Conservation (phyloP, 768 basidiomycete species). For the Hebeloma cylindrosporum region DNA sequence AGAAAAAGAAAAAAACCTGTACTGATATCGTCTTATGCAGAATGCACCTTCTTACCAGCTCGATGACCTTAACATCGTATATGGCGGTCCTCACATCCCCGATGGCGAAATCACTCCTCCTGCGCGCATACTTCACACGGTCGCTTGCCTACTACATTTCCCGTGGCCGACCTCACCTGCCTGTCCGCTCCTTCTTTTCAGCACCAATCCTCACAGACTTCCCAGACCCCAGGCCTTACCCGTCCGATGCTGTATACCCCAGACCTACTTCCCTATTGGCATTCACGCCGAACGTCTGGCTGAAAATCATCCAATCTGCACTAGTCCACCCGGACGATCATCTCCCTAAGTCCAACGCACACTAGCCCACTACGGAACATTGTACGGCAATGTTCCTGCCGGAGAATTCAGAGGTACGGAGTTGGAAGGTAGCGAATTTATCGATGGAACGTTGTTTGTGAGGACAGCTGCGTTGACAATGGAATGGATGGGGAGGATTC, state of each 20-base stretch:
- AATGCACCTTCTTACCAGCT: slow-evolving; percentile 18
- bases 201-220: slow-evolving; percentile 13
- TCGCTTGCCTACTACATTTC: slow-evolving; percentile 29
- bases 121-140: slow-evolving; percentile 15
- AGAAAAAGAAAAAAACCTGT: neutral
- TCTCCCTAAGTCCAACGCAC: slow-evolving; percentile 50
- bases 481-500: slow-evolving; percentile 27
- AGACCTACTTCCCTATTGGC: slow-evolving; percentile 13
- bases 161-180: slow-evolving; percentile 33
- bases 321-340: slow-evolving; percentile 39
- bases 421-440: slow-evolving; percentile 26
- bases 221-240: slow-evolving; percentile 16
- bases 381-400: slow-evolving; percentile 39
- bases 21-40: slow-evolving; percentile 3
- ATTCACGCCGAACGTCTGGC: slow-evolving; percentile 38
- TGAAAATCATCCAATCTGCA: slow-evolving; percentile 37
- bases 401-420: slow-evolving; percentile 17
- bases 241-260: slow-evolving; percentile 10
- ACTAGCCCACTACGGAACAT: slow-evolving; percentile 43
- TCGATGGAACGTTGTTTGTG: slow-evolving; percentile 59
- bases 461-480: slow-evolving; percentile 47
- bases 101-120: slow-evolving; percentile 10
- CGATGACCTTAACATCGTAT: slow-evolving; percentile 11
- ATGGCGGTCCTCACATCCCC: slow-evolving; percentile 10
- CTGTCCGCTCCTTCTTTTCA: slow-evolving; percentile 31